Conservation (phyloP, 768 basidiomycete genomes). For the Tulasnella calospora region DNA sequence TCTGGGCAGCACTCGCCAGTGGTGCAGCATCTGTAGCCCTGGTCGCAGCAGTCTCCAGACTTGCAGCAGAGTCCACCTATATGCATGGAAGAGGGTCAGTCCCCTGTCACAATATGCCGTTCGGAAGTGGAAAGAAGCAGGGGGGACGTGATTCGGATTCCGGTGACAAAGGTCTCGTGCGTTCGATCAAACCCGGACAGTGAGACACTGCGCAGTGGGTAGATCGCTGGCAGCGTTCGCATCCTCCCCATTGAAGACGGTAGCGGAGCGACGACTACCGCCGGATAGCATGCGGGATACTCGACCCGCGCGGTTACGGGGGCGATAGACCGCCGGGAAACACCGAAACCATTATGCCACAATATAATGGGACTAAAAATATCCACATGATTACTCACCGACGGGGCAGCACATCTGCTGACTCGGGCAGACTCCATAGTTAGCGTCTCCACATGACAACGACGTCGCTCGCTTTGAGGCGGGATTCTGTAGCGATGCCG, state of each 20-base stretch:
- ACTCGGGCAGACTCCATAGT: constrained; percentile 10
- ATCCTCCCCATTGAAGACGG: no score
- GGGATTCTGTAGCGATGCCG: neutral
- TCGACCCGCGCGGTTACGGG: neutral
- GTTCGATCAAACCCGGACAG: no score
- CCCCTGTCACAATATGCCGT: neutral
- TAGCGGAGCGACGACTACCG: no score
- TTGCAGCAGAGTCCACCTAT: constrained; percentile 1
- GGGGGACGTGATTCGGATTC: no score
- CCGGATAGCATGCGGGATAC: neutral
- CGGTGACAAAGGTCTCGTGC: no score
- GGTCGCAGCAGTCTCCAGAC: constrained; percentile 3
- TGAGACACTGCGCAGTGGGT: no score
- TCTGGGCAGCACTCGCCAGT: constrained; percentile 15
- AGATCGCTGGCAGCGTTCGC: no score
- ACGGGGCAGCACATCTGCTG: constrained; percentile 10
- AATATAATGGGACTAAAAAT: neutral
- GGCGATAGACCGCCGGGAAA: neutral
- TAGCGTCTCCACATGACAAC: neutral
- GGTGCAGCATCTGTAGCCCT: constrained; percentile 4
- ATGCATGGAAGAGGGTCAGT: neutral
- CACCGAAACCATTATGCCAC: neutral
- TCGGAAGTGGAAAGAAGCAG: no score
- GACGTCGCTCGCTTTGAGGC: neutral
- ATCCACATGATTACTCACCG: constrained; percentile 8